Conservation (phyloP, 1,284 basidiomycete genomes). For the Laetiporus sulphureus region DNA sequence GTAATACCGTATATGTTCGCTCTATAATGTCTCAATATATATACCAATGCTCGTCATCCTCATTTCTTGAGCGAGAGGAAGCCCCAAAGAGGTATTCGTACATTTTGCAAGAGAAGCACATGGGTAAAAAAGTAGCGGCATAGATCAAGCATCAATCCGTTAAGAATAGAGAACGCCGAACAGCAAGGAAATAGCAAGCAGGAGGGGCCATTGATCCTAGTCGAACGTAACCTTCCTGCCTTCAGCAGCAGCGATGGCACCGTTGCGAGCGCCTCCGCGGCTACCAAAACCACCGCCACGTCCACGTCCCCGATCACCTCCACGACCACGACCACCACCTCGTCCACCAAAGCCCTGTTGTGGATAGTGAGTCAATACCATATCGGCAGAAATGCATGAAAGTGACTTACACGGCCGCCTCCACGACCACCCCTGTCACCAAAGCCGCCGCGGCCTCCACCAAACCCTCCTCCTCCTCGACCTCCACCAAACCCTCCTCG, state of each 20-base stretch:
- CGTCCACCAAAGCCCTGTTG: slow-evolving; percentile 31
- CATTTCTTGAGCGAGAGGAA: too few relatives aligned
- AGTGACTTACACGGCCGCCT: slow-evolving; percentile 31
- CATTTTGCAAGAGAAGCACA: too few relatives aligned
- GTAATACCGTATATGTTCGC: too few relatives aligned
- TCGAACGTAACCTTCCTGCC: slow-evolving; percentile 64
- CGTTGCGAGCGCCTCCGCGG: slow-evolving; percentile 53
- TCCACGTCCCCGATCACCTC: slow-evolving; percentile 30
- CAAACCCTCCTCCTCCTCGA: too few relatives aligned
- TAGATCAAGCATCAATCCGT: too few relatives aligned
- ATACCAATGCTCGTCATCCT: too few relatives aligned
- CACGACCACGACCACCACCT: slow-evolving; percentile 24
- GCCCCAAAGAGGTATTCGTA: too few relatives aligned
- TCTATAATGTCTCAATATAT: too few relatives aligned
- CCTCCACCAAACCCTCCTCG: slow-evolving; percentile 30
- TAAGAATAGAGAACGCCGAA: too few relatives aligned
- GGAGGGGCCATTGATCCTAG: neutral
- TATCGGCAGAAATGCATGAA: neutral
- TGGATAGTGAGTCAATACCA: neutral
- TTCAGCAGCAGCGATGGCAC: slow-evolving; percentile 67
- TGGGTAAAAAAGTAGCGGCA: too few relatives aligned
- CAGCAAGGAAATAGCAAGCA: neutral
- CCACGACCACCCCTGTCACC: slow-evolving; percentile 33
- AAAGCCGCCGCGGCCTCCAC: slow-evolving; percentile 28
- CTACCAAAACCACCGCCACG: slow-evolving; percentile 35